A percentile compares a stretch with the other conserved stretches of the same genome.
Evolutionary conservation across 352 stramenopile genomes (phyloP).

Genomic region (Pythium sukuiense): DNA sequence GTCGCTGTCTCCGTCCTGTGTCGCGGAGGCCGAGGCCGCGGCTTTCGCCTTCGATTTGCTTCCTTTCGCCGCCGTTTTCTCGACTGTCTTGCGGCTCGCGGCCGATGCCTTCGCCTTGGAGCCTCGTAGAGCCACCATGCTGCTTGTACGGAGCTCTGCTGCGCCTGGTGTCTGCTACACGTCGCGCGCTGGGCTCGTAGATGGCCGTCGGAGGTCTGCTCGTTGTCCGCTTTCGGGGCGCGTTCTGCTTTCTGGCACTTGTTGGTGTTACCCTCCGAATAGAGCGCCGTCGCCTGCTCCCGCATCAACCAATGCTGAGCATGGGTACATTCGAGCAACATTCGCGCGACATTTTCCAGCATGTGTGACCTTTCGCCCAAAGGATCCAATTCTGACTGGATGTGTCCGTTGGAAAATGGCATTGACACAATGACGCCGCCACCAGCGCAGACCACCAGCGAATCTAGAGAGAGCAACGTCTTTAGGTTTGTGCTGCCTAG

Average conservation of each 20-base stretch:
- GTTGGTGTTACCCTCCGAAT: constrained; percentile 27
- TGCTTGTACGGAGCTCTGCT: constrained; percentile 1
- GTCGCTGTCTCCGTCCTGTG: background rate
- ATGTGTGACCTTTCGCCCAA: constrained; percentile 22
- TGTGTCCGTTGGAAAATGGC: background rate
- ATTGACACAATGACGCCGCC: background rate
- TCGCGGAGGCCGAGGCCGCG: background rate
- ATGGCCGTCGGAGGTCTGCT: background rate
- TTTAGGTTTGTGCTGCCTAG: constrained; percentile 40
- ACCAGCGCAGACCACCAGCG: background rate
- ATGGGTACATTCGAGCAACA: constrained; percentile 27
- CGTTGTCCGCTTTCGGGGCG: background rate
- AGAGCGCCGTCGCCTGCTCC: constrained; percentile 12
- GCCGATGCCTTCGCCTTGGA: constrained; percentile 66
- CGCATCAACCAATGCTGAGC: constrained; percentile 29
- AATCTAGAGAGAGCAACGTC: background rate
- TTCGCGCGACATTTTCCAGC: constrained; percentile 22
- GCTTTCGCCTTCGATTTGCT: constrained; percentile 1
- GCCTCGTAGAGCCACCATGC: constrained; percentile 71
- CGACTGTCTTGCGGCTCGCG: constrained; percentile 54
- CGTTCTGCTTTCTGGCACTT: constrained; percentile 1
- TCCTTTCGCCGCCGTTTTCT: constrained; percentile 34
- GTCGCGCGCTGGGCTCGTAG: background rate
- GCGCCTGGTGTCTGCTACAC: background rate
- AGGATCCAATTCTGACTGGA: background rate